Conservation (phyloP, 495 filamentous ascomycete genomes). For the Apiosordaria backusii region DNA sequence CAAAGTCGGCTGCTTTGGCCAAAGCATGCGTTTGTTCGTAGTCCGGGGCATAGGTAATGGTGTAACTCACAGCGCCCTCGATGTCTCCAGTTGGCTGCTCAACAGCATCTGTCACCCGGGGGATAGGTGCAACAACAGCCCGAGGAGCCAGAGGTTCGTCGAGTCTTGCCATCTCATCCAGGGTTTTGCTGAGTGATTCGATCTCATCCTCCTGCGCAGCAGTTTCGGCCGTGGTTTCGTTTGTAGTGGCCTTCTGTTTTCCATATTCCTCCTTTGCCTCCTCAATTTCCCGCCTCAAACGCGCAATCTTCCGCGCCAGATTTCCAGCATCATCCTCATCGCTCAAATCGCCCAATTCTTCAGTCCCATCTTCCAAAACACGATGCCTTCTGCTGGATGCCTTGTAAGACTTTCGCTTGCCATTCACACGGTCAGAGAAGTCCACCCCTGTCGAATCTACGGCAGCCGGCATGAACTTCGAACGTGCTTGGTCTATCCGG, state of each 20-base stretch:
- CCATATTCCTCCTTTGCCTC: conserved; percentile 69
- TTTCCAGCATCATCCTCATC: conserved; percentile 61
- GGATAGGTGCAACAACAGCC: conserved; percentile 29
- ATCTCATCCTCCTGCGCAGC: conserved; percentile 40
- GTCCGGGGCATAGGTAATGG: conserved; percentile 52
- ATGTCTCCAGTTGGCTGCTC: conserved; percentile 10
- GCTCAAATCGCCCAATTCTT: conserved; percentile 63
- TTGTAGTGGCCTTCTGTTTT: conserved; percentile 42
- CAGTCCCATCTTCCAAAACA: conserved; percentile 55
- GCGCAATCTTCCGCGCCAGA: conserved; percentile 70
- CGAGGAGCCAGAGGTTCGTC: conserved; percentile 28
- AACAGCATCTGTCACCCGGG: conserved; percentile 6
- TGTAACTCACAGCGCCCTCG: conserved; percentile 43
- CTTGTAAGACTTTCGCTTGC: conserved; percentile 77
- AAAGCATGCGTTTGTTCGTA: conserved; percentile 64
- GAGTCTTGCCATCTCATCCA: conserved; percentile 55
- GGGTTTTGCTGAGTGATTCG: conserved; percentile 60
- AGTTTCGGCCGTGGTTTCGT: conserved; percentile 27
- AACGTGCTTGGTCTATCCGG: conserved; percentile 72
- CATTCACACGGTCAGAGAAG: conserved; percentile 76
- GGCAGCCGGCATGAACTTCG: conserved; percentile 68
- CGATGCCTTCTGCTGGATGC: conserved; percentile 63
- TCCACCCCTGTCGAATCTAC: conserved; percentile 72
- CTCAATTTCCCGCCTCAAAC: conserved; percentile 72
- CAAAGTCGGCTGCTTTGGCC: conserved; percentile 82